Conservation (phyloP, 2,329 filamentous ascomycete species). For the Xylaria hypoxylon region DNA sequence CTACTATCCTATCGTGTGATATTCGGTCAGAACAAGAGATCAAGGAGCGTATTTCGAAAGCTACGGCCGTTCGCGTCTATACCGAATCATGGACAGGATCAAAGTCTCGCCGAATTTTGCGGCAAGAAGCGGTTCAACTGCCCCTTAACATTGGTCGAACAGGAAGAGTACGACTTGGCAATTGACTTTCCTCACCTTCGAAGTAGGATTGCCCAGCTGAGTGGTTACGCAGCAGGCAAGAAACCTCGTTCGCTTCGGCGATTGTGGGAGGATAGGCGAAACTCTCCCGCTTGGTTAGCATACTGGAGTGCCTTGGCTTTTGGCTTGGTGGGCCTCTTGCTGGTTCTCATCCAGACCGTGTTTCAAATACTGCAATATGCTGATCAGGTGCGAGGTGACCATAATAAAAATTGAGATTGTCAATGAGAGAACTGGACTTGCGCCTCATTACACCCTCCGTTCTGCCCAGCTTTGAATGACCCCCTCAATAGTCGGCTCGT, state of each 20-base stretch:
- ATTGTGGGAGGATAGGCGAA: slow-evolving; percentile 43
- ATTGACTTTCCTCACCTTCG: slow-evolving; percentile 38
- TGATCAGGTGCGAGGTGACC: slow-evolving; percentile 6
- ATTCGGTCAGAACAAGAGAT: slow-evolving; percentile 42
- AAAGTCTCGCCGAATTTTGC: slow-evolving; percentile 30
- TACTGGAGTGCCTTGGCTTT: slow-evolving; percentile 43
- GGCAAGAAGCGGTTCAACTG: slow-evolving; percentile 14
- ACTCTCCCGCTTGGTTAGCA: slow-evolving; percentile 44
- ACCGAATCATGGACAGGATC: not conserved
- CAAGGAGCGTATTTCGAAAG: slow-evolving; percentile 35
- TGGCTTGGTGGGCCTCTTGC: slow-evolving; percentile 38
- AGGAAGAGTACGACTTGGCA: slow-evolving; percentile 38
- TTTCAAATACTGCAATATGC: slow-evolving; percentile 42
- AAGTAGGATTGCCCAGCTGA: slow-evolving; percentile 31
- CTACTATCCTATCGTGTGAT: slow-evolving; percentile 44
- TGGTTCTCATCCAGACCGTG: slow-evolving; percentile 39
- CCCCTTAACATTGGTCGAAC: slow-evolving; percentile 18
- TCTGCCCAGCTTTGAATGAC: slow-evolving; percentile 64
- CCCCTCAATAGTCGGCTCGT: slow-evolving; percentile 65
- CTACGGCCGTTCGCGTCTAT: slow-evolving; percentile 30
- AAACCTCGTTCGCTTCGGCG: slow-evolving; percentile 35
- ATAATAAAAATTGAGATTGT: not conserved
- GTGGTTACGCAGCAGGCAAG: slow-evolving; percentile 21
- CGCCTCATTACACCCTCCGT: slow-evolving; percentile 38
- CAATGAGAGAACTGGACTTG: not conserved